phyloP scores from a whole-genome alignment of 2,329 filamentous ascomycete genomes.

The Dactylonectria estremocensis region DNA sequence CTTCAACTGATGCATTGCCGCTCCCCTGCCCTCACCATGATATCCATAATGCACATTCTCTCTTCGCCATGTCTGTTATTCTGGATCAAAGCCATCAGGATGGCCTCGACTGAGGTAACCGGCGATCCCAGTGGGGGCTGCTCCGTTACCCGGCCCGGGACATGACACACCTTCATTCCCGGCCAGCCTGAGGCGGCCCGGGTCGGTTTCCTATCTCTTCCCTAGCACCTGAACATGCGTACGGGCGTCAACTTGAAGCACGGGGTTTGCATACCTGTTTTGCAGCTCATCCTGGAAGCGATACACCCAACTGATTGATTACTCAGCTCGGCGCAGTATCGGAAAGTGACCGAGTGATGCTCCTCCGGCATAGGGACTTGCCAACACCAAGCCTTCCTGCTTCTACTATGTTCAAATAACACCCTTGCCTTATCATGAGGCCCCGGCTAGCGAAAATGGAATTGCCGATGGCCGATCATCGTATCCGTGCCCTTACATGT shows the following conservation, averaged over 20 bases:
- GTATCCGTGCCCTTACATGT: background rate
- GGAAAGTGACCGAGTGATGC: conserved; percentile 9
- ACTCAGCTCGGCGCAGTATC: background rate
- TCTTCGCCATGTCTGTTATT: background rate
- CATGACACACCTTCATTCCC: conserved; percentile 3
- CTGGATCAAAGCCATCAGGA: background rate
- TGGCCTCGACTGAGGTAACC: background rate
- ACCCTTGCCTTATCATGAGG: background rate
- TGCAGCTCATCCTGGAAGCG: background rate
- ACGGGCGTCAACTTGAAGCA: background rate
- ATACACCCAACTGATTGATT: background rate
- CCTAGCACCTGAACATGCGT: conserved; percentile 4
- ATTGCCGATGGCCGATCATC: background rate
- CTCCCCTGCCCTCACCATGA: background rate
- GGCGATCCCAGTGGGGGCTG: conserved; percentile 7
- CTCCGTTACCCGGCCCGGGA: conserved; percentile 29
- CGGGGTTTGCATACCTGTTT: background rate
- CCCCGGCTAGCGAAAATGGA: background rate
- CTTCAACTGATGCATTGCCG: background rate
- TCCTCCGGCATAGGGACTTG: background rate
- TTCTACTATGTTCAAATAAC: background rate
- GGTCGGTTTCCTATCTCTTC: background rate
- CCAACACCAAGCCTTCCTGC: background rate
- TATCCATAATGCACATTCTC: background rate
- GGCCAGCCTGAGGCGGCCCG: conserved; percentile 18